Base-by-base conservation (phyloP, 345 rosid genomes). In the Carallia pectinifolia region DNA sequence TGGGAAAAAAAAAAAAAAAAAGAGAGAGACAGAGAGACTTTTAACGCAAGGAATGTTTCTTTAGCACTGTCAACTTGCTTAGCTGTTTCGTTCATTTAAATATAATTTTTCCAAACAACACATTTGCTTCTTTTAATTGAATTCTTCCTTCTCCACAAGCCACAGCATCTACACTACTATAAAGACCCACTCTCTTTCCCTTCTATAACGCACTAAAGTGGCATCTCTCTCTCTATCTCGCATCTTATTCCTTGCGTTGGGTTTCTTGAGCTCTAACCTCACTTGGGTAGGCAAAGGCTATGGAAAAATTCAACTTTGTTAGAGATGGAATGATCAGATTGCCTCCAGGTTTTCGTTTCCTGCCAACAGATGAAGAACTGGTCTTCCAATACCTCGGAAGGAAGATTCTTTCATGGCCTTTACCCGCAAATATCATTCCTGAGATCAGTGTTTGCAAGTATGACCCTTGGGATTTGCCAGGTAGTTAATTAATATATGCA, bases 321-420 rank as follows among this genome's bases (percentile, higher is more conserved):
- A 40, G 66, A 53, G 62, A 65, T 33, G 70, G 66, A 30, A 65
- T 59, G 39, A 39, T 0, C 40, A 58, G 64, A 59, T 53, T 77
- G 71, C 77, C 71, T 15, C 81, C 81, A 29, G 81, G 81, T n/a
- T 77, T 77, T 58, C 73, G 81, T 39, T 77, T 77, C 76, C 73
- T 72, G 1, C 81, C 81, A 59, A 72, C 81, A 16, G 81, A 77
- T 44, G 81, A 77, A 69, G 81, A 77, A 17, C 73, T 77, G 15
- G 72, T 77, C 15, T 71, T 77, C 31, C 74, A 68, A 38, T 77
- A 72, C 69, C 74, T 77, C 33, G 63, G 65, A 54, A 30, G 73
- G 18, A 77, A 73, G 53, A 55, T 73, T 53, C 66, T 72, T 64
- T 77, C 81, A 4, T 64, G 58, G 56, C 77, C 76, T 10, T 61